A percentile compares a stretch with the other conserved stretches of the same genome.
Conservation (phyloP, 768 basidiomycete genomes). For the Suillus subalutaceus region DNA sequence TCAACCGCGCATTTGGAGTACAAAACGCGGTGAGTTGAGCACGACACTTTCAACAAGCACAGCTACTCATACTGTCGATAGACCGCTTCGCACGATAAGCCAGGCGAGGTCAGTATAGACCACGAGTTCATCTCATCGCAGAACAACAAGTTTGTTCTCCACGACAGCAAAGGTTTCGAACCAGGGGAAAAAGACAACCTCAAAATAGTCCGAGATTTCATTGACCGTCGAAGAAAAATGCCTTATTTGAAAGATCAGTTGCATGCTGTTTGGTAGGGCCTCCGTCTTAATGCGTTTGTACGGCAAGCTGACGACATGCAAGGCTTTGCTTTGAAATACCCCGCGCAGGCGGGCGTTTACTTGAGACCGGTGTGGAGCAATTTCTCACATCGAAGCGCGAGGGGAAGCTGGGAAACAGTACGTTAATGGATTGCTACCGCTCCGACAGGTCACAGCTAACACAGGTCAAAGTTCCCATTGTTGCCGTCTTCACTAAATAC, state of each 20-base stretch:
- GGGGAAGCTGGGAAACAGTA: neutral
- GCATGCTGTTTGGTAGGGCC: neutral
- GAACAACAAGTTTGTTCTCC: constrained; percentile 17
- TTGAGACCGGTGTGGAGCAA: neutral
- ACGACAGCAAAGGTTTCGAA: constrained; percentile 23
- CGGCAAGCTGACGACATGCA: neutral
- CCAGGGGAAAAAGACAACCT: constrained; percentile 13
- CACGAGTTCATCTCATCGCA: constrained; percentile 15
- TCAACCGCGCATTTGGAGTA: neutral
- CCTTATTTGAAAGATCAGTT: neutral
- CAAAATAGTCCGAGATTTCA: constrained; percentile 15
- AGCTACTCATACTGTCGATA: neutral
- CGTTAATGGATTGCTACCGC: neutral
- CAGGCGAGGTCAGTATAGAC: constrained; percentile 14
- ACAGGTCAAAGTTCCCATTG: neutral
- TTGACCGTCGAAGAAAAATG: constrained; percentile 1
- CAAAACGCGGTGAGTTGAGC: neutral
- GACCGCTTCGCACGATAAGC: neutral
- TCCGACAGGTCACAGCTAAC: neutral
- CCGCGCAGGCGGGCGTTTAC: neutral
- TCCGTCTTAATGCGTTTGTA: neutral
- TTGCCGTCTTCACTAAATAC: neutral
- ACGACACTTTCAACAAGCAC: neutral
- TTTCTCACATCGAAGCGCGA: neutral
- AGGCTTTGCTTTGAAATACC: constrained; percentile 4